These are phyloP conservation scores for Myrmaecium sp. DNA, from an alignment of 2,329 filamentous ascomycete species.

Conservation along the genomic window DNA sequence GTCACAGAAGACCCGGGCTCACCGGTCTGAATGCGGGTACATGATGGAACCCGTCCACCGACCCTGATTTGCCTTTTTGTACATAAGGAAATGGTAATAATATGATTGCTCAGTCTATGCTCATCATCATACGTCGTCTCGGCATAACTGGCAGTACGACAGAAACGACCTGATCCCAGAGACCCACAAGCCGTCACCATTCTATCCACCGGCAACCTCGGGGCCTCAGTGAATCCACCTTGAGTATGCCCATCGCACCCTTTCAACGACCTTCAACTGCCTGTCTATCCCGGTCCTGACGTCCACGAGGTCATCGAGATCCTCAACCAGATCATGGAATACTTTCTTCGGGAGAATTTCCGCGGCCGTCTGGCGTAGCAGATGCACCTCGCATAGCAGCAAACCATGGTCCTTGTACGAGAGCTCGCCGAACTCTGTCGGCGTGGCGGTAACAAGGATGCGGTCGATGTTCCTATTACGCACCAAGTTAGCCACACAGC, in stretches of 20 bases:
- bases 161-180: too few species aligned
- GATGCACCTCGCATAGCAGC: conserved; percentile 75
- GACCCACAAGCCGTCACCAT: neutral
- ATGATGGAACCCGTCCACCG: too few species aligned
- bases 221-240: conserved; percentile 42
- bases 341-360: conserved; percentile 56
- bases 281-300: conserved; percentile 57
- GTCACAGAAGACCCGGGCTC: too few species aligned
- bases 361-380: conserved; percentile 53
- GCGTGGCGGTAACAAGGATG: conserved; percentile 30
- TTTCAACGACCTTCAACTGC: conserved; percentile 62
- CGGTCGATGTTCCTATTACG: conserved; percentile 66
- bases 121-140: too few species aligned
- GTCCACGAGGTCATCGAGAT: conserved; percentile 72
- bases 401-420: conserved; percentile 88
- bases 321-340: conserved; percentile 72
- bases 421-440: conserved; percentile 56
- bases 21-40: too few species aligned
- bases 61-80: too few species aligned
- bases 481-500: conserved; percentile 1
- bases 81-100: too few species aligned
- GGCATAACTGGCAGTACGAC: too few species aligned
- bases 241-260: conserved; percentile 81
- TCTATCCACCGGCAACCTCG: neutral
- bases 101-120: too few species aligned